phyloP scores from a whole-genome alignment of 2,329 filamentous ascomycete genomes.

The Penicillium sp. region DNA sequence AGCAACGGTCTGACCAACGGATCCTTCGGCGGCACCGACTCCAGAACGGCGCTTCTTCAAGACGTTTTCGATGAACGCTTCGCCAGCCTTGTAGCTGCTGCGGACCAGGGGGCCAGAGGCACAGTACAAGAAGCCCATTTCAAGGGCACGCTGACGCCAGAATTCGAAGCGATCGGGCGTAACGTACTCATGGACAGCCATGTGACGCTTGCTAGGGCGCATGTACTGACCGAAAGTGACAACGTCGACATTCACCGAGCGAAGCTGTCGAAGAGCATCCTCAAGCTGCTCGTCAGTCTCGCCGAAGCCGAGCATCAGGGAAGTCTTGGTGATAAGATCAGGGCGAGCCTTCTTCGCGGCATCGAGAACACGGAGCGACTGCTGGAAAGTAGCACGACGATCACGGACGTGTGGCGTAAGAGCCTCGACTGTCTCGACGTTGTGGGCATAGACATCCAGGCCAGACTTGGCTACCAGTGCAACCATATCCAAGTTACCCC shows the following conservation, averaged over 20 bases:
- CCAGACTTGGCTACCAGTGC: conserved; percentile 81
- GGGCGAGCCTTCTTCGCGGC: conserved; percentile 78
- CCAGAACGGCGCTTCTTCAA: conserved; percentile 70
- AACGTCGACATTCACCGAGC: conserved; percentile 82
- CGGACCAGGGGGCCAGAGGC: conserved; percentile 90
- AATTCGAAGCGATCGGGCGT: conserved; percentile 88
- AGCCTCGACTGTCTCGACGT: conserved; percentile 91
- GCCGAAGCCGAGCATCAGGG: conserved; percentile 92
- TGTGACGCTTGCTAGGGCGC: conserved; percentile 96
- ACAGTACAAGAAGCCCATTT: conserved; percentile 96
- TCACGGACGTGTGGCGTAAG: conserved; percentile 90
- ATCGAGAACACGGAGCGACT: conserved; percentile 77
- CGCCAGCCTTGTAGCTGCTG: conserved; percentile 96
- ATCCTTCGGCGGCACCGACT: conserved; percentile 33
- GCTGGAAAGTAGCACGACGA: conserved; percentile 83
- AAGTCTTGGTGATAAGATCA: conserved; percentile 95
- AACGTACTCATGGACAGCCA: conserved; percentile 94
- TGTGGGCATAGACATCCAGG: conserved; percentile 95
- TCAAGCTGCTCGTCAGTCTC: conserved; percentile 87
- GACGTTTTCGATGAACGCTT: conserved; percentile 98
- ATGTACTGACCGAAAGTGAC: conserved; percentile 99
- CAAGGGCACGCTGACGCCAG: conserved; percentile 86
- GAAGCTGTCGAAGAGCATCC: conserved; percentile 77
- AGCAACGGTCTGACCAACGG: conserved; percentile 31
- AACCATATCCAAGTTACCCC: conserved; percentile 85